Conservation (phyloP, 31 red algal species). For the Asparagopsis taxiformis region DNA sequence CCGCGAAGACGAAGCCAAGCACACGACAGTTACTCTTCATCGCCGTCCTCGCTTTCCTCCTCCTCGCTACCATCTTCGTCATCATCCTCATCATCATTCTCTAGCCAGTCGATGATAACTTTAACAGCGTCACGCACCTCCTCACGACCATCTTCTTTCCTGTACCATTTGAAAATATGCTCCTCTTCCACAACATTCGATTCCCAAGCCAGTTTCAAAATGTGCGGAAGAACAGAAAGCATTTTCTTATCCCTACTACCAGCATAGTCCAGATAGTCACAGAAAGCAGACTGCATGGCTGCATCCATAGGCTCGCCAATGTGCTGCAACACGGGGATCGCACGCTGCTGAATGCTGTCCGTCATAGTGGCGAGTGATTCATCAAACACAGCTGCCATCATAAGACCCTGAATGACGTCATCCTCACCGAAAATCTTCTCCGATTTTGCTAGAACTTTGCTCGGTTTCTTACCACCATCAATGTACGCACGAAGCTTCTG, state of each 20-base stretch:
- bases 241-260: slow-evolving; percentile 43
- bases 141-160: background rate
- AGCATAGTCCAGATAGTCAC: slow-evolving; percentile 50
- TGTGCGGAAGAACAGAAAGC: slow-evolving; percentile 52
- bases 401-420: slow-evolving; percentile 46
- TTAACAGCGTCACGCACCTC: slow-evolving; percentile 61
- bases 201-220: slow-evolving; percentile 82
- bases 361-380: slow-evolving; percentile 30
- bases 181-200: slow-evolving; percentile 76
- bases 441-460: slow-evolving; percentile 49
- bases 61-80: too few relatives aligned
- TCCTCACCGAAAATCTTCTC: slow-evolving; percentile 59
- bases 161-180: slow-evolving; percentile 79
- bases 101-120: slow-evolving; percentile 83
- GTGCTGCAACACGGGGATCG: slow-evolving; percentile 9
- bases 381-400: slow-evolving; percentile 48
- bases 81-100: slow-evolving; percentile 69
- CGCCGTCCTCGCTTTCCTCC: slow-evolving; percentile 28
- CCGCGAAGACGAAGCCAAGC: too few relatives aligned
- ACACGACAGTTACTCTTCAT: too few relatives aligned
- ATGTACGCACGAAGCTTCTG: slow-evolving; percentile 65
- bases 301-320: slow-evolving; percentile 55
- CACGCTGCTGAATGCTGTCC: slow-evolving; percentile 34
- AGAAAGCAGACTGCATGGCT: slow-evolving; percentile 26
- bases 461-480: slow-evolving; percentile 67